A percentile compares a stretch with the other conserved stretches of the same genome.
Evolutionary conservation across 495 filamentous ascomycete species (phyloP).

Genomic region (Penicillium dipodomyicola): DNA sequence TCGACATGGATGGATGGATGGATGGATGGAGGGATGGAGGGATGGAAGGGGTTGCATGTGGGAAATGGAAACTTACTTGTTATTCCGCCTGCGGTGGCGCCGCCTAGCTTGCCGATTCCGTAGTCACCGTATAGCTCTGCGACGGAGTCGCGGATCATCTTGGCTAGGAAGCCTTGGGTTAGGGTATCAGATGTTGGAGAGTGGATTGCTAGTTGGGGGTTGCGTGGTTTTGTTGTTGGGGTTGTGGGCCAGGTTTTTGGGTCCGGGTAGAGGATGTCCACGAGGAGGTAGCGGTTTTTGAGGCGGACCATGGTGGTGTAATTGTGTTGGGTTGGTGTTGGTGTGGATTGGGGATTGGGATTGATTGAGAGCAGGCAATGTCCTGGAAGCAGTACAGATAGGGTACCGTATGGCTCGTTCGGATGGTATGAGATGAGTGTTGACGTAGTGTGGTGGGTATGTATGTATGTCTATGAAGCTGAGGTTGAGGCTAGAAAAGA

Average conservation of each 20-base stretch:
- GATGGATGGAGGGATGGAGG: background rate
- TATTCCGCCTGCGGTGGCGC: constrained; percentile 58
- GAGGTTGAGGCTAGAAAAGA: constrained; percentile 11
- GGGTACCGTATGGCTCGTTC: background rate
- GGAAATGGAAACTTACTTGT: constrained; percentile 47
- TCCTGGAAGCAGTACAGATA: background rate
- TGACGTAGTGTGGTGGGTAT: too few species aligned
- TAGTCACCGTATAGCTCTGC: constrained; percentile 84
- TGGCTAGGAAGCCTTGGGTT: constrained; percentile 59
- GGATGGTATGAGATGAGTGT: too few species aligned
- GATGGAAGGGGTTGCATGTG: background rate
- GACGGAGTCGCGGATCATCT: constrained; percentile 66
- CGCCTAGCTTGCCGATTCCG: constrained; percentile 61
- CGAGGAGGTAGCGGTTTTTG: constrained; percentile 90
- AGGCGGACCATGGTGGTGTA: constrained; percentile 75
- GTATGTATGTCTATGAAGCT: constrained; percentile 3
- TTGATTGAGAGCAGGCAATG: background rate
- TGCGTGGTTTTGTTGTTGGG: constrained; percentile 13
- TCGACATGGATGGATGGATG: background rate
- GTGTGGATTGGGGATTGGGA: background rate
- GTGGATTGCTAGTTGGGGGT: constrained; percentile 63
- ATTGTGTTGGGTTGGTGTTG: background rate
- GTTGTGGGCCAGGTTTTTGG: constrained; percentile 35
- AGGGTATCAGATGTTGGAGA: constrained; percentile 69
- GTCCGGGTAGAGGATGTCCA: constrained; percentile 86